A percentile compares a stretch with the other conserved stretches of the same genome.
These are phyloP conservation scores for Suillus lakei DNA, from an alignment of 768 basidiomycete species.

Conservation along the genomic window DNA sequence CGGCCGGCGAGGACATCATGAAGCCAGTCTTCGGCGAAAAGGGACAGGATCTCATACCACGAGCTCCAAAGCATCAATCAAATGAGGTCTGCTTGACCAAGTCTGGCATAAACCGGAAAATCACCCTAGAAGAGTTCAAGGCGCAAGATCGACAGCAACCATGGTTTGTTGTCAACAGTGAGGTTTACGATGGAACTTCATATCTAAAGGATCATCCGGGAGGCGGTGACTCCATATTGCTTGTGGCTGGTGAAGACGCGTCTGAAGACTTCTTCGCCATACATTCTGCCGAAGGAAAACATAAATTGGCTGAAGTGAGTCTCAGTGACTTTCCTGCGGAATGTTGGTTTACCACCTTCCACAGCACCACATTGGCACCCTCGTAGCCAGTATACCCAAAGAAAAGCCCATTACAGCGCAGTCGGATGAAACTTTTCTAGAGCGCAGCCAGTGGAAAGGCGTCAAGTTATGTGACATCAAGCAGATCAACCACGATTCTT, in stretches of 20 bases:
- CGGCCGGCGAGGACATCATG: conserved; percentile 45
- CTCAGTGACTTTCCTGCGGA: neutral
- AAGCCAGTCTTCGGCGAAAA: conserved; percentile 43
- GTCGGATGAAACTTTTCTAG: conserved; percentile 42
- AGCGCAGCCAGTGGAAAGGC: conserved; percentile 52
- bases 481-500: conserved; percentile 51
- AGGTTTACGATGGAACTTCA: conserved; percentile 57
- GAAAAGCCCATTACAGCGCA: conserved; percentile 12
- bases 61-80: neutral
- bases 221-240: conserved; percentile 56
- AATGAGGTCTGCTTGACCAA: conserved; percentile 48
- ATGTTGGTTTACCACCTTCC: conserved; percentile 13
- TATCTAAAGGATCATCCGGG: conserved; percentile 64
- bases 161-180: conserved; percentile 59
- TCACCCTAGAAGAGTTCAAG: conserved; percentile 48
- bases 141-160: conserved; percentile 41
- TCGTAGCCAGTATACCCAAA: conserved; percentile 24
- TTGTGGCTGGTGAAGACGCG: conserved; percentile 62
- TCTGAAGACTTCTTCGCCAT: conserved; percentile 70
- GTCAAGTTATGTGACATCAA: conserved; percentile 43
- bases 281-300: conserved; percentile 56
- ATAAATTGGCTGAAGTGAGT: conserved; percentile 46
- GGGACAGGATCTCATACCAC: neutral
- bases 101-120: conserved; percentile 46
- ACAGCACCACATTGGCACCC: conserved; percentile 55